Percentiles rank a stretch among this genome's conserved stretches.
Evolutionary conservation across 169 alveolate species (phyloP).

Genomic region (Plasmodium relictum): DNA sequence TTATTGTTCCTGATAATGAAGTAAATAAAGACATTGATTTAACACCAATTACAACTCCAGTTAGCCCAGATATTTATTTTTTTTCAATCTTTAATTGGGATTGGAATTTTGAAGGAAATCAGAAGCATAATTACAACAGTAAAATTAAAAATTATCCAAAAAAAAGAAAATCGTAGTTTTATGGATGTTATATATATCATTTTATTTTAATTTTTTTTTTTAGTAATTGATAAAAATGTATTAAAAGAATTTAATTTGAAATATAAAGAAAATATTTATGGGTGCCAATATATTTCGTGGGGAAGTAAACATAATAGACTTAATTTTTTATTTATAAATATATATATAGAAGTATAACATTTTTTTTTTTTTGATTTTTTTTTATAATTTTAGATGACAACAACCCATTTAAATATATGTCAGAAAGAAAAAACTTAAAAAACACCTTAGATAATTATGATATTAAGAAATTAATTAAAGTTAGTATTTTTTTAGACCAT

Average conservation of each 20-base stretch:
- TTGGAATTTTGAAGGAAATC: constrained; percentile 72
- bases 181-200: background rate
- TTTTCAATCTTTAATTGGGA: constrained; percentile 74
- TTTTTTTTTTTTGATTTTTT: background rate
- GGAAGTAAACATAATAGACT: constrained; percentile 38
- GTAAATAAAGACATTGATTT: constrained; percentile 53
- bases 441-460: constrained; percentile 56
- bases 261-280: constrained; percentile 57
- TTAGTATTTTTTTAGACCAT: constrained; percentile 6
- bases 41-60: constrained; percentile 55
- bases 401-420: constrained; percentile 54
- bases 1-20: constrained; percentile 76
- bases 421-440: constrained; percentile 45
- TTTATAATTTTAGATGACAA: constrained; percentile 38
- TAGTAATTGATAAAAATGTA: constrained; percentile 67
- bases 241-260: constrained; percentile 70
- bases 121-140: constrained; percentile 59
- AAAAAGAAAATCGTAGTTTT: background rate
- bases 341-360: background rate
- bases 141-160: background rate
- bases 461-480: constrained; percentile 75
- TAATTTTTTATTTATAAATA: background rate
- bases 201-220: background rate
- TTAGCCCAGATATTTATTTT: constrained; percentile 68
- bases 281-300: constrained; percentile 73